Conservation (phyloP, 306 rosid genomes). For the Amphicarpaea edgeworthii region DNA sequence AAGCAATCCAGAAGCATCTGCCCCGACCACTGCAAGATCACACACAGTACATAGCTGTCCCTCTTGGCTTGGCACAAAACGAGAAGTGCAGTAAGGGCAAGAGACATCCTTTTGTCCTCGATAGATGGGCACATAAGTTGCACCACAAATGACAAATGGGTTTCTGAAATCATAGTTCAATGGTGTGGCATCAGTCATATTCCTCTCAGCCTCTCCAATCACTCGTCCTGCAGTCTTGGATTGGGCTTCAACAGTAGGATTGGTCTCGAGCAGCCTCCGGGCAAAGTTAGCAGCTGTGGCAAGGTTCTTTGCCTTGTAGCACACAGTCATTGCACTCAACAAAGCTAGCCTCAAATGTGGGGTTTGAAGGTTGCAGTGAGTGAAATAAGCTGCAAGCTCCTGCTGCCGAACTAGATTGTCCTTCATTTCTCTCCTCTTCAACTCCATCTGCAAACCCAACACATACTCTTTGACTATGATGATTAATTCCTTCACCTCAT, state of each 20-base stretch:
- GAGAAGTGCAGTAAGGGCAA: conserved; percentile 73
- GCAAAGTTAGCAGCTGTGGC: not conserved
- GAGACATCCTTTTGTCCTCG: conserved; percentile 71
- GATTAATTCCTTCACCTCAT: conserved; percentile 76
- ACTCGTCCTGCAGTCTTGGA: conserved; percentile 60
- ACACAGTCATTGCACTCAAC: conserved; percentile 42
- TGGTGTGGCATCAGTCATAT: conserved; percentile 60
- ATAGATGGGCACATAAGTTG: conserved; percentile 73
- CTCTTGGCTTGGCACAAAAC: conserved; percentile 74
- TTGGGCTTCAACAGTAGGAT: conserved; percentile 68
- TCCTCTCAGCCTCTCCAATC: conserved; percentile 73
- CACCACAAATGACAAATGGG: conserved; percentile 80
- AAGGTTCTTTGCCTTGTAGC: conserved; percentile 71
- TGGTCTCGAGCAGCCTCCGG: conserved; percentile 72
- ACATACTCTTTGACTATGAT: conserved; percentile 70
- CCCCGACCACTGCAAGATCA: conserved; percentile 77
- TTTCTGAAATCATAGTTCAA: conserved; percentile 80
- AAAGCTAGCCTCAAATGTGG: conserved; percentile 1
- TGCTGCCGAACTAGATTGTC: conserved; percentile 46
- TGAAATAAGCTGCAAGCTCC: not conserved
- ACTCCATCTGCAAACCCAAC: conserved; percentile 69
- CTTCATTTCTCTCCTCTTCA: conserved; percentile 64
- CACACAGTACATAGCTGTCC: conserved; percentile 73
- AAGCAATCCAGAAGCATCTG: conserved; percentile 77
- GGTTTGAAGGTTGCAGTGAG: conserved; percentile 2